Evolutionary conservation across 805 yeast genomes (phyloP), one percentile per base, ranked within the genome.

Genomic region (Yamadazyma sp.): DNA sequence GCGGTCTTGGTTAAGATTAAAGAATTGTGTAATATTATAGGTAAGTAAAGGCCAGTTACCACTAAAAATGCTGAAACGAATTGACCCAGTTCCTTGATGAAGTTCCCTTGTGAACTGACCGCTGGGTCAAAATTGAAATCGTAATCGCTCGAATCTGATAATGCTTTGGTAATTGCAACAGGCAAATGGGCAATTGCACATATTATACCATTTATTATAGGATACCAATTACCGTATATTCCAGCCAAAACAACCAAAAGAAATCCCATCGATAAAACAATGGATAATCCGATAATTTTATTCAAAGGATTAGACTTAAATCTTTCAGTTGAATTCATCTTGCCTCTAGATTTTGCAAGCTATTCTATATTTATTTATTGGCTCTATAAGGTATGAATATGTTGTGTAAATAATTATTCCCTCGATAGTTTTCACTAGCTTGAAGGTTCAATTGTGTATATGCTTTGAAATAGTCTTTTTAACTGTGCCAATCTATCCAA

Each of bases 141-240:
- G 43, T 65, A 67, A 42, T 67, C 72, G 29, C 61, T 55, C 27
- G 60, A 55, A 29, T 42, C 50, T 13, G 61, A 37, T 7, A 60
- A 33, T 1, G 63, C 60, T 12, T 52, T 57, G 8, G 71, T 49
- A 5, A 67, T 46, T 4, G 54, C 57, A 13, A 62, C 54, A 14
- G 70, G 73, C 21, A 62, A 48, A 48, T 63, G 67, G 13, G 70
- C 73, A 23, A 61, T 44, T 12, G 63, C 67, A 42, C 65, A 68
- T 27, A 66, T 53, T 16, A 66, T 31, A 5, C 72, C 71, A 46
- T 84, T 86, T 24, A 82, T 72, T 39, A 91, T 71, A 23, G 98
- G 98, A 51, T 82, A 78, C 94, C 96, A 93, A 58, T 87, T 88
- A 31, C 86, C 84, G 64, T 78, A 86, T 9, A 93, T 69, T 34